Evolutionary conservation across 2,329 filamentous ascomycete species (phyloP), one percentile per base, ranked within the genome.

Genomic region (Cladophialophora yegresii): DNA sequence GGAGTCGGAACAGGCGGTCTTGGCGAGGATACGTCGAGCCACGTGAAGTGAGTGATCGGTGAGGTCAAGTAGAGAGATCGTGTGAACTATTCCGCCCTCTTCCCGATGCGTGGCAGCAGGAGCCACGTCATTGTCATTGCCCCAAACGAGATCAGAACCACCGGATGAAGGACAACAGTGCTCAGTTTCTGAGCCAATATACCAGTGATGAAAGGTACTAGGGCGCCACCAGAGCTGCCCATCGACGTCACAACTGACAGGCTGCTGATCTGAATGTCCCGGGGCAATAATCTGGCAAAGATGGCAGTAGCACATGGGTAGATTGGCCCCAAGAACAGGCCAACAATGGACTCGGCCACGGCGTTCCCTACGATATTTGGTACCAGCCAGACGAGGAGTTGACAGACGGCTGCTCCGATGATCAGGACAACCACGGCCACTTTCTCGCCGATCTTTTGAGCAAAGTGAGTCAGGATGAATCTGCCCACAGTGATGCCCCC

Each of bases 401-500:
- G 68, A 47, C 67, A 70, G 86, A 69, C 78, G 3, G 86, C 80
- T 0, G 89, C 85, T 2, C 87, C 88, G 5, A 81, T 71, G 0
- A 86, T 83, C 43, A 91, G 81, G 2, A 78, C 76, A 69, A 88
- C 85, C 1, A 93, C 89, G 67, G 89, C 89, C 5, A 75, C 74
- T 73, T 86, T 89, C 78, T 93, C 90, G 57, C 91, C 91, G 13
- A 93, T 75, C 40, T 80, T 82, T 59, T 87, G 83, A 4, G 89
- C 88, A 0, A 87, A 81, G 10, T 85, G 84, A 0, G 87, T 86
- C 10, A 96, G 83, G 16, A 87, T 72, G 76, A 95, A 91, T 1
- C 92, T 85, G 1, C 90, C 90, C 0, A 91, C 65, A 0, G 90
- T 92, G 72, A 93, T 91, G 64, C 91, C 90, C 45, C 79, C 84